Conservation (phyloP, 2,329 filamentous ascomycete genomes). For the Pyrenochaeta sp. region DNA sequence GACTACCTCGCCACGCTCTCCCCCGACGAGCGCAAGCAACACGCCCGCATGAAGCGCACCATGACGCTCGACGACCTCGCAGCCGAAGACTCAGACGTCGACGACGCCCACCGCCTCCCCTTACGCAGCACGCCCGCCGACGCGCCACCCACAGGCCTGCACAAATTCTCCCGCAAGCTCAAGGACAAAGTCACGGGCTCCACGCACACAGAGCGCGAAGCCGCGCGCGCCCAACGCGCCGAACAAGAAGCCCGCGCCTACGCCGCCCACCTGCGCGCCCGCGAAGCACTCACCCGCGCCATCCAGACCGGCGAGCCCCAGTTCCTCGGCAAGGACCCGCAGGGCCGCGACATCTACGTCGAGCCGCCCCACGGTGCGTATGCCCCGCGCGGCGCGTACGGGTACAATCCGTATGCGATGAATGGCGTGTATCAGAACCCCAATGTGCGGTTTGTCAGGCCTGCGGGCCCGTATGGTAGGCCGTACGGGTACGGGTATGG, state of each 20-base stretch:
- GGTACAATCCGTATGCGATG: slow-evolving; percentile 55
- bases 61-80: slow-evolving; percentile 55
- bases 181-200: slow-evolving; percentile 67
- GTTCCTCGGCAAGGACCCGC: slow-evolving; percentile 60
- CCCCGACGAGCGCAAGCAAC: slow-evolving; percentile 57
- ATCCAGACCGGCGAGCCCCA: slow-evolving; percentile 64
- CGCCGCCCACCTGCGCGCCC: slow-evolving; percentile 58
- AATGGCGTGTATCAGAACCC: slow-evolving; percentile 56
- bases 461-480: slow-evolving; percentile 55
- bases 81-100: slow-evolving; percentile 49
- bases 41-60: slow-evolving; percentile 49
- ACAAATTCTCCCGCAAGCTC: slow-evolving; percentile 62
- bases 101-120: slow-evolving; percentile 30
- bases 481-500: slow-evolving; percentile 48
- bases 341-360: slow-evolving; percentile 65
- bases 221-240: slow-evolving; percentile 55
- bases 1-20: slow-evolving; percentile 59
- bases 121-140: slow-evolving; percentile 8
- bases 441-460: slow-evolving; percentile 59
- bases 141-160: slow-evolving; percentile 43
- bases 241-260: slow-evolving; percentile 62
- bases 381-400: slow-evolving; percentile 43
- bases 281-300: slow-evolving; percentile 60
- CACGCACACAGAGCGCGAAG: slow-evolving; percentile 63
- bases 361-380: slow-evolving; percentile 57